These are phyloP conservation scores for Aspergillus sparsus DNA, from an alignment of 495 filamentous ascomycete species.

Conservation along the genomic window DNA sequence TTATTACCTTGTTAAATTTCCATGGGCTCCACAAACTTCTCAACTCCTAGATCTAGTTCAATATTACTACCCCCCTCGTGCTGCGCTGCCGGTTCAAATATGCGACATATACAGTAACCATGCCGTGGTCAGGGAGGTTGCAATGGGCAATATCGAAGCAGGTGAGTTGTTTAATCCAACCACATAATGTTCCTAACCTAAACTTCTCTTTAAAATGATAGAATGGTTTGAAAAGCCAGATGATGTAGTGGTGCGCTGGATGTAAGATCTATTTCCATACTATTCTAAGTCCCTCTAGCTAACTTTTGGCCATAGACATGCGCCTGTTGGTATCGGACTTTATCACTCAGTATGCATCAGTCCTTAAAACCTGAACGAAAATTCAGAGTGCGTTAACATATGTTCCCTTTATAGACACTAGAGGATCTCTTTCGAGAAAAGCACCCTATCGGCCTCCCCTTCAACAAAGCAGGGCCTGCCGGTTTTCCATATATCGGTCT, in stretches of 20 bases:
- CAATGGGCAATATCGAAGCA: not conserved
- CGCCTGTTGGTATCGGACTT: not conserved
- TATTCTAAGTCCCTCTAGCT: not conserved
- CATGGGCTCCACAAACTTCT: not conserved
- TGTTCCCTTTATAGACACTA: not conserved
- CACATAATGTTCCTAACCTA: too few species aligned
- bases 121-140: not conserved
- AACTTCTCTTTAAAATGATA: not conserved
- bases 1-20: not conserved
- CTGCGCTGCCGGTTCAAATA: not conserved
- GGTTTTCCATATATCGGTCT: not conserved
- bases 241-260: not conserved
- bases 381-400: too few species aligned
- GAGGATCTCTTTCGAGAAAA: not conserved
- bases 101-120: not conserved
- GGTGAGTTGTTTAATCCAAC: not conserved
- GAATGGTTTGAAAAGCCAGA: not conserved
- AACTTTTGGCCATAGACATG: not conserved
- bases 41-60: not conserved
- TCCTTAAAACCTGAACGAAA: too few species aligned
- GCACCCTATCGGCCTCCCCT: not conserved
- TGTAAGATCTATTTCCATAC: not conserved
- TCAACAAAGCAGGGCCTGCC: not conserved
- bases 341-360: not conserved
- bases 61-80: not conserved